phyloP scores from a whole-genome alignment of 2,329 filamentous ascomycete genomes.

The Rutstroemia sydowiana region DNA sequence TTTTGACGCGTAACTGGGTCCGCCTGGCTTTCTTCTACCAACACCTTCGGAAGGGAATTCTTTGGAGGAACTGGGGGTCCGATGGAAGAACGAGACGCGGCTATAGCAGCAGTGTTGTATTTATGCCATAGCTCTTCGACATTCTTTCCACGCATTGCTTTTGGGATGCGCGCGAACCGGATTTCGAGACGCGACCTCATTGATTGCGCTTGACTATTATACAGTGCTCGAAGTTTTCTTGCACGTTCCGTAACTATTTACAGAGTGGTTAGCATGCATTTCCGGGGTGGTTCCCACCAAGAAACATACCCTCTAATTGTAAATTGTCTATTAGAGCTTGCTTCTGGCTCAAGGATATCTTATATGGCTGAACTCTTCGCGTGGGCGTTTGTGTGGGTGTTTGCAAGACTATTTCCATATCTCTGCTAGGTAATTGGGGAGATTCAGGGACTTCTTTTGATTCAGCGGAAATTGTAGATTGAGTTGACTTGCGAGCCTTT shows the following conservation, averaged over 20 bases:
- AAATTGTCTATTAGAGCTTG: constrained; percentile 83
- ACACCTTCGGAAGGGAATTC: constrained; percentile 21
- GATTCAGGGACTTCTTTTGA: constrained; percentile 24
- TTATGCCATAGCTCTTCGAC: constrained; percentile 65
- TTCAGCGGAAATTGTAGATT: constrained; percentile 26
- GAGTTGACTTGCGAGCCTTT: constrained; percentile 38
- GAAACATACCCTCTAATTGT: constrained; percentile 70
- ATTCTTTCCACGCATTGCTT: constrained; percentile 66
- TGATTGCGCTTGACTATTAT: constrained; percentile 79
- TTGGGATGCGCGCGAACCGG: constrained; percentile 86
- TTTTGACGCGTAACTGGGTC: constrained; percentile 17
- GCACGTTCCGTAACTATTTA: constrained; percentile 74
- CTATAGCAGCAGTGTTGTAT: constrained; percentile 15
- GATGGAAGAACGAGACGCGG: constrained; percentile 6
- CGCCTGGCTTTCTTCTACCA: constrained; percentile 20
- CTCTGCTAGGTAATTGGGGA: constrained; percentile 27
- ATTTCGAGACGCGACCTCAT: constrained; percentile 82
- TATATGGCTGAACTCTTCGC: constrained; percentile 49
- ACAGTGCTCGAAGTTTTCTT: constrained; percentile 80
- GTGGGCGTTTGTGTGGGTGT: constrained; percentile 48
- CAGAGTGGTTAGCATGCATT: constrained; percentile 12
- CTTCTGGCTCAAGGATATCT: constrained; percentile 66
- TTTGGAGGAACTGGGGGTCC: constrained; percentile 13
- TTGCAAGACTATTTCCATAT: constrained; percentile 29
- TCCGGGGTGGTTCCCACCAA: not conserved